These are phyloP conservation scores for Gynostemma pentaphyllum DNA, from an alignment of 306 rosid genomes.

Conservation along the genomic window DNA sequence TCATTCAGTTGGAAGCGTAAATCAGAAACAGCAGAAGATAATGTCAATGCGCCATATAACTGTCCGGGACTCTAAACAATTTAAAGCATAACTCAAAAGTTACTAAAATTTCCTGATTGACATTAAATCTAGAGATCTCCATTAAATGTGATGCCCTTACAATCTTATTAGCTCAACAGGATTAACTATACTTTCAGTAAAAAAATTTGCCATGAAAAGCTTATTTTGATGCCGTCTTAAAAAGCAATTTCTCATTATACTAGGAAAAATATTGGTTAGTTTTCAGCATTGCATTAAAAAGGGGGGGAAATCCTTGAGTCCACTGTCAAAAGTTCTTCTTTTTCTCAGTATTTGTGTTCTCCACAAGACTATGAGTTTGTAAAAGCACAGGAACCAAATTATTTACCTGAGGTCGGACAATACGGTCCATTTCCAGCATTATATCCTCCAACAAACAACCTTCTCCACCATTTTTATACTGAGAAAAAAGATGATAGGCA, in stretches of 20 bases:
- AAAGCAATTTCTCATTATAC: too few species aligned
- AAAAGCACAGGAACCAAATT: not conserved
- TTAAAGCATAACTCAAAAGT: not conserved
- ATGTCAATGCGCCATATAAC: not conserved
- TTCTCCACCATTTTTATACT: slow-evolving; percentile 41
- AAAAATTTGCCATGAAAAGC: too few species aligned
- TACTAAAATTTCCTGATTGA: not conserved
- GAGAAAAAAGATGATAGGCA: slow-evolving; percentile 62
- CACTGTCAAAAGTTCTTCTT: not conserved
- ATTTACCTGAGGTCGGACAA: slow-evolving; percentile 67
- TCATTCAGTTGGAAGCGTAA: not conserved
- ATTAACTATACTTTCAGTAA: too few species aligned
- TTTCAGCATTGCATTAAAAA: too few species aligned
- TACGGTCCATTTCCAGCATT: slow-evolving; percentile 93
- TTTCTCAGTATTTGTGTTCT: not conserved
- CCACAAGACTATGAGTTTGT: not conserved
- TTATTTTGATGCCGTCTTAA: not conserved
- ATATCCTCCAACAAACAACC: slow-evolving; percentile 72
- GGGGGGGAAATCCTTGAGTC: too few species aligned
- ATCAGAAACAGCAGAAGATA: not conserved
- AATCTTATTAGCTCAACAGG: not conserved
- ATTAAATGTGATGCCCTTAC: not conserved
- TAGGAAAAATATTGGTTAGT: too few species aligned
- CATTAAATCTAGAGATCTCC: not conserved
- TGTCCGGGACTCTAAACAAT: too few species aligned